Evolutionary conservation across 2,329 filamentous ascomycete species (phyloP).

Genomic region (Aspergillus calidoustus): DNA sequence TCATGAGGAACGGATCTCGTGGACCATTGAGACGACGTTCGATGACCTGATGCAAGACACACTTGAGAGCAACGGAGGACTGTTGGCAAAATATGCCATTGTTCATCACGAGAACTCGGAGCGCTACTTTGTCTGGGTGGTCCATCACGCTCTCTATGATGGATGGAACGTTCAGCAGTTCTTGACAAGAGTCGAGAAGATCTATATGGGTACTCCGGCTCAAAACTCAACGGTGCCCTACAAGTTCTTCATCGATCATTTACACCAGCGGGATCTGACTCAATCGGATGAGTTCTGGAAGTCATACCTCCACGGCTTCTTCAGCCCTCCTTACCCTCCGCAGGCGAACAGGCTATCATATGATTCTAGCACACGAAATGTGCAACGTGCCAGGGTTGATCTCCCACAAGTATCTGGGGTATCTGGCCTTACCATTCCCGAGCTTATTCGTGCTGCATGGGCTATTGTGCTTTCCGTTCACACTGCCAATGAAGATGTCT

Average conservation of each 20-base stretch:
- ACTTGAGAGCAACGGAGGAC: slow-evolving; percentile 39
- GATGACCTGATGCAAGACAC: slow-evolving; percentile 31
- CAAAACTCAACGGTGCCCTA: slow-evolving; percentile 27
- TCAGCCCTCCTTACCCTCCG: slow-evolving; percentile 33
- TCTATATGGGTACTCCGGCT: slow-evolving; percentile 31
- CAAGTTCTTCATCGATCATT: slow-evolving; percentile 38
- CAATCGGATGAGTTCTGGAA: slow-evolving; percentile 41
- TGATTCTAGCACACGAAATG: slow-evolving; percentile 31
- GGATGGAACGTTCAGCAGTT: slow-evolving; percentile 51
- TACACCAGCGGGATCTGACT: slow-evolving; percentile 31
- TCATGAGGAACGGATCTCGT: slow-evolving; percentile 39
- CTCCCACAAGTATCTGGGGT: slow-evolving; percentile 26
- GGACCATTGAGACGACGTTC: slow-evolving; percentile 37
- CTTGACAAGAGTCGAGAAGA: slow-evolving; percentile 42
- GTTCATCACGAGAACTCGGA: slow-evolving; percentile 31
- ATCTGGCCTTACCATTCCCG: slow-evolving; percentile 50
- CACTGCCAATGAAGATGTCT: slow-evolving; percentile 53
- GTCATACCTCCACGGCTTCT: slow-evolving; percentile 33
- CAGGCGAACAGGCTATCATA: slow-evolving; percentile 28
- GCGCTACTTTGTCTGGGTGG: slow-evolving; percentile 53
- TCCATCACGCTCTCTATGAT: slow-evolving; percentile 60
- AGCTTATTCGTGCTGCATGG: slow-evolving; percentile 58
- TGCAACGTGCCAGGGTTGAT: slow-evolving; percentile 29
- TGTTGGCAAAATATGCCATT: slow-evolving; percentile 42
- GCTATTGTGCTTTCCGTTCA: slow-evolving; percentile 55